These are phyloP conservation scores for Phytophthora capsici DNA, from an alignment of 352 stramenopile genomes.

Conservation along the genomic window DNA sequence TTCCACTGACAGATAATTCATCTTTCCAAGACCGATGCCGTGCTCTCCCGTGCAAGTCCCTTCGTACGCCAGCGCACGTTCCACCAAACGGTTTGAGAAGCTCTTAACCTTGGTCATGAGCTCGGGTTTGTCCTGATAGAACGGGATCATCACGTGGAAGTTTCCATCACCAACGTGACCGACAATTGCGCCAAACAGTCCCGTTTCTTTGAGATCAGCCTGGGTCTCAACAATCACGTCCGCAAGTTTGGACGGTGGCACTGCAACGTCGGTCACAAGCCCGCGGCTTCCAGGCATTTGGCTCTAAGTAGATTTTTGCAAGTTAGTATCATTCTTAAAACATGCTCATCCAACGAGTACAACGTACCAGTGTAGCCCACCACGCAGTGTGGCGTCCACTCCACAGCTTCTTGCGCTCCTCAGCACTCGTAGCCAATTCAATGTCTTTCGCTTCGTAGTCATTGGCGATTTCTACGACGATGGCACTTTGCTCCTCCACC, in stretches of 20 bases:
- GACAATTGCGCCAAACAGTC: constrained; percentile 92
- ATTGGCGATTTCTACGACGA: constrained; percentile 84
- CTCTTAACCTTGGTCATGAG: constrained; percentile 85
- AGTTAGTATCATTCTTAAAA: neutral
- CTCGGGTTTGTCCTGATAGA: constrained; percentile 80
- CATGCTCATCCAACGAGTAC: neutral
- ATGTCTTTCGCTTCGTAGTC: constrained; percentile 86
- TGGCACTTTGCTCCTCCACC: constrained; percentile 85
- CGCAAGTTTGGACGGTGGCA: constrained; percentile 93
- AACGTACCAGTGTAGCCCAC: constrained; percentile 77
- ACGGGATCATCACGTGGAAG: constrained; percentile 97
- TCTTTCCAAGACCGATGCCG: constrained; percentile 95
- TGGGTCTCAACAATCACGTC: constrained; percentile 94
- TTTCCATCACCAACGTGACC: constrained; percentile 95
- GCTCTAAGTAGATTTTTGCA: constrained; percentile 41
- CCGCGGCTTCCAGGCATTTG: constrained; percentile 80
- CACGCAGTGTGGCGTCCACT: constrained; percentile 81
- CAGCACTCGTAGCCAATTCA: constrained; percentile 59
- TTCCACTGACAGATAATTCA: constrained; percentile 90
- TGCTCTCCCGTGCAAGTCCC: constrained; percentile 98
- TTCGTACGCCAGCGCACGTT: constrained; percentile 80
- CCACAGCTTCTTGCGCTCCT: constrained; percentile 84
- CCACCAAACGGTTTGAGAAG: constrained; percentile 84
- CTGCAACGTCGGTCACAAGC: constrained; percentile 95
- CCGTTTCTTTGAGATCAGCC: constrained; percentile 83